phyloP scores from a whole-genome alignment of 2,329 filamentous ascomycete genomes.

The Orbilia oligospora region DNA sequence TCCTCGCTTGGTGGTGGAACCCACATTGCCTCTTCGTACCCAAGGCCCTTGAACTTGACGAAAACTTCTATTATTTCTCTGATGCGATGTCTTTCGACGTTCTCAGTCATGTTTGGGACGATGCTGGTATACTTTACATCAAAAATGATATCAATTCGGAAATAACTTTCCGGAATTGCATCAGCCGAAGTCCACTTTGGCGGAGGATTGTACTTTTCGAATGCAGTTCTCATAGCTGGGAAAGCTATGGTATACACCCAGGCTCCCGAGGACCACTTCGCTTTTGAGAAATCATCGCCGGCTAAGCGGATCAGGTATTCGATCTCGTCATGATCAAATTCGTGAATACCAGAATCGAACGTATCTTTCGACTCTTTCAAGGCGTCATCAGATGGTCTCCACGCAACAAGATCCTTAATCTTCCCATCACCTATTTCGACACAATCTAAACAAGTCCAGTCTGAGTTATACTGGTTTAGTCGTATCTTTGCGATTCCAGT shows the following conservation, averaged over 20 bases:
- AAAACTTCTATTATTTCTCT: constrained; percentile 80
- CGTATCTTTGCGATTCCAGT: constrained; percentile 70
- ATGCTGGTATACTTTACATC: constrained; percentile 78
- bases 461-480: constrained; percentile 79
- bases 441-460: constrained; percentile 88
- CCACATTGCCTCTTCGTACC: constrained; percentile 79
- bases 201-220: constrained; percentile 77
- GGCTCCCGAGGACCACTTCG: constrained; percentile 86
- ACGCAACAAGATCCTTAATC: constrained; percentile 85
- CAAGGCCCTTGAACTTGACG: constrained; percentile 92
- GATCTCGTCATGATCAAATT: constrained; percentile 81
- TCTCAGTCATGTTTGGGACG: constrained; percentile 69
- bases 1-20: constrained; percentile 62
- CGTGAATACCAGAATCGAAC: constrained; percentile 67
- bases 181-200: constrained; percentile 81
- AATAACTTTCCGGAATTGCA: constrained; percentile 87
- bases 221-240: constrained; percentile 78
- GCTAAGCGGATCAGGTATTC: constrained; percentile 96
- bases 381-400: constrained; percentile 79
- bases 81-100: constrained; percentile 78
- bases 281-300: constrained; percentile 82
- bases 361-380: constrained; percentile 72
- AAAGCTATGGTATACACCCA: constrained; percentile 85
- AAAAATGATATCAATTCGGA: constrained; percentile 90
- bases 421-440: constrained; percentile 73